phyloP scores from a whole-genome alignment of 2,329 filamentous ascomycete genomes.

The Ophiostoma ulmi region DNA sequence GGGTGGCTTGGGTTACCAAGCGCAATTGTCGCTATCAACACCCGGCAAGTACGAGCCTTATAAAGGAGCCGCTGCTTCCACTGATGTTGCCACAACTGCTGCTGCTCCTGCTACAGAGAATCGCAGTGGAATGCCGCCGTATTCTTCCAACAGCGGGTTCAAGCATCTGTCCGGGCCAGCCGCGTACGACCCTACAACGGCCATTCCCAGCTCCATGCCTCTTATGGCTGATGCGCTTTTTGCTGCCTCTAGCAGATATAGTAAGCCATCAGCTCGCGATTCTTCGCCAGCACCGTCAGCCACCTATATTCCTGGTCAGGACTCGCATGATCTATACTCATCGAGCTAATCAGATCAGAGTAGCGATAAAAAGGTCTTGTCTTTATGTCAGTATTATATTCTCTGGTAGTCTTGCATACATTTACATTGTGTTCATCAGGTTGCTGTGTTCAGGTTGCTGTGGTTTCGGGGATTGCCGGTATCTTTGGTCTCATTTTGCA shows the following conservation, averaged over 20 bases:
- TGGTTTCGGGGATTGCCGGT: neutral
- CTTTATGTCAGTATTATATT: neutral
- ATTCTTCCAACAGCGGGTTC: neutral
- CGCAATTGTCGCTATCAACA: neutral
- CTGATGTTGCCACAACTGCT: neutral
- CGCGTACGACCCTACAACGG: neutral
- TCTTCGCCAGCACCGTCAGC: slow-evolving; percentile 14
- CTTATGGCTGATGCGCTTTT: neutral
- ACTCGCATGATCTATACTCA: neutral
- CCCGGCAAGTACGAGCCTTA: neutral
- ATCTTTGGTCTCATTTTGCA: neutral
- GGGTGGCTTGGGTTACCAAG: slow-evolving; percentile 7
- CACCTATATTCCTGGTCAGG: slow-evolving; percentile 14
- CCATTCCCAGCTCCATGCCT: neutral
- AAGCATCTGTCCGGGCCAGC: neutral
- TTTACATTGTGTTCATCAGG: neutral
- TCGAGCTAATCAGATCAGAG: neutral
- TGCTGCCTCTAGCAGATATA: neutral
- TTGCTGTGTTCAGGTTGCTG: neutral
- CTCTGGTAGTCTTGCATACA: neutral
- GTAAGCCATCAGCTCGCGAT: slow-evolving; percentile 6
- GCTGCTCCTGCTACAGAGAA: neutral
- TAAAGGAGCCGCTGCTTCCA: neutral
- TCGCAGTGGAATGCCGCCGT: neutral
- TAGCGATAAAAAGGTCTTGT: neutral